Conservation (phyloP, 768 basidiomycete genomes). For the Suillus bovinus region DNA sequence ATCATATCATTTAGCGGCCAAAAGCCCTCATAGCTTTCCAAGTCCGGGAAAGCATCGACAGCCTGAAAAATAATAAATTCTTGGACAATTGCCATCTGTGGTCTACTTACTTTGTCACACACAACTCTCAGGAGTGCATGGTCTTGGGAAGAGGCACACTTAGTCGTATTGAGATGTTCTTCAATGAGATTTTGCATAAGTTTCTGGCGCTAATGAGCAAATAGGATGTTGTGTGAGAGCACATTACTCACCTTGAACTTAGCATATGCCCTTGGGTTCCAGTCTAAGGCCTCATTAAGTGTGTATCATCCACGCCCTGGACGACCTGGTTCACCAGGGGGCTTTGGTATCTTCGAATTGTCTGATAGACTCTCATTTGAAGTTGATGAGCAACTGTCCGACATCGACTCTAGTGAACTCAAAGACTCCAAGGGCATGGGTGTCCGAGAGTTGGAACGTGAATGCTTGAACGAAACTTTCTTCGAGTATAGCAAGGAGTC, state of each 20-base stretch:
- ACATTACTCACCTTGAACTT: too few species aligned
- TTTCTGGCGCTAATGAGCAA: too few species aligned
- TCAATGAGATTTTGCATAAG: too few species aligned
- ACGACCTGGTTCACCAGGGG: conserved; percentile 21
- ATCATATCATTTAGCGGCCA: conserved; percentile 16
- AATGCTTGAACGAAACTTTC: too few species aligned
- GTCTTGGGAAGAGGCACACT: too few species aligned
- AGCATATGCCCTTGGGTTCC: conserved; percentile 17
- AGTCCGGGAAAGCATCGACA: conserved; percentile 5
- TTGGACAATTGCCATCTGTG: neutral
- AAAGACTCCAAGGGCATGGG: too few species aligned
- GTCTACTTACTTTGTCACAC: neutral
- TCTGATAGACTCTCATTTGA: conserved; percentile 3
- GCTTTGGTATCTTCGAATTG: conserved; percentile 25
- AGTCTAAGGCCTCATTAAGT: conserved; percentile 19
- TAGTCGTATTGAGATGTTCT: conserved; percentile 1
- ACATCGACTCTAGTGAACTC: too few species aligned
- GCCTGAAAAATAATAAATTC: conserved; percentile 3
- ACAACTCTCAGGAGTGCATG: conserved; percentile 5
- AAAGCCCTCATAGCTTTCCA: conserved; percentile 9
- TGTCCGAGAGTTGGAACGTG: too few species aligned
- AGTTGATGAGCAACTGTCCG: neutral
- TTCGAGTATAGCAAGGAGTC: too few species aligned
- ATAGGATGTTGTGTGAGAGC: too few species aligned
- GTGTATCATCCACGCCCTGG: conserved; percentile 28